A percentile compares a stretch with the other conserved stretches of the same genome.
These are phyloP conservation scores for Arthroderma sp. DNA, from an alignment of 2,329 filamentous ascomycete species.

Conservation along the genomic window DNA sequence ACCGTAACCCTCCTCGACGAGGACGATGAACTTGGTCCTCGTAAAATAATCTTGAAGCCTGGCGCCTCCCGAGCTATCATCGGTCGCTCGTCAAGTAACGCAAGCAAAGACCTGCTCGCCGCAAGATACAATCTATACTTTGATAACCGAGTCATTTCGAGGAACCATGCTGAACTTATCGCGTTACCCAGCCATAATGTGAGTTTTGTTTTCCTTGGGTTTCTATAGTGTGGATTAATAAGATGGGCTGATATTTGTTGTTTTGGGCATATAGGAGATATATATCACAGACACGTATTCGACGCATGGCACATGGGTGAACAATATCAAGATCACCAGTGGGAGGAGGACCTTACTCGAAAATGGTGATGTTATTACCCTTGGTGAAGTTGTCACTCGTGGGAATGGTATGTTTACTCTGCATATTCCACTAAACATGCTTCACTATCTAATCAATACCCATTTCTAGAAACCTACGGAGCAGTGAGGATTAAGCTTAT, in stretches of 20 bases:
- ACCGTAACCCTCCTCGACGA: slow-evolving; percentile 19
- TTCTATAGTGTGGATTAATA: background rate
- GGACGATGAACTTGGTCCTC: slow-evolving; percentile 16
- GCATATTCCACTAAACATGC: background rate
- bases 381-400: slow-evolving; percentile 39
- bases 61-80: slow-evolving; percentile 20
- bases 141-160: slow-evolving; percentile 36
- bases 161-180: slow-evolving; percentile 30
- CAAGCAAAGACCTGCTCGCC: slow-evolving; percentile 23
- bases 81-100: slow-evolving; percentile 31
- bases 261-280: slow-evolving; percentile 22
- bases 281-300: slow-evolving; percentile 44
- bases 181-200: slow-evolving; percentile 19
- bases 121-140: slow-evolving; percentile 31
- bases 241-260: background rate
- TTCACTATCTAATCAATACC: no score
- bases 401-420: slow-evolving; percentile 25
- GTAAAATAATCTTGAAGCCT: slow-evolving; percentile 21
- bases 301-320: slow-evolving; percentile 50
- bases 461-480: no score
- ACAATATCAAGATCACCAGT: slow-evolving; percentile 31
- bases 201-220: slow-evolving; percentile 10
- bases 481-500: no score
- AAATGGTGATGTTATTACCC: slow-evolving; percentile 25
- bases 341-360: slow-evolving; percentile 27